Evolutionary conservation across 176 grass and related monocot species (phyloP).

Genomic region (Oryza longistaminata): DNA sequence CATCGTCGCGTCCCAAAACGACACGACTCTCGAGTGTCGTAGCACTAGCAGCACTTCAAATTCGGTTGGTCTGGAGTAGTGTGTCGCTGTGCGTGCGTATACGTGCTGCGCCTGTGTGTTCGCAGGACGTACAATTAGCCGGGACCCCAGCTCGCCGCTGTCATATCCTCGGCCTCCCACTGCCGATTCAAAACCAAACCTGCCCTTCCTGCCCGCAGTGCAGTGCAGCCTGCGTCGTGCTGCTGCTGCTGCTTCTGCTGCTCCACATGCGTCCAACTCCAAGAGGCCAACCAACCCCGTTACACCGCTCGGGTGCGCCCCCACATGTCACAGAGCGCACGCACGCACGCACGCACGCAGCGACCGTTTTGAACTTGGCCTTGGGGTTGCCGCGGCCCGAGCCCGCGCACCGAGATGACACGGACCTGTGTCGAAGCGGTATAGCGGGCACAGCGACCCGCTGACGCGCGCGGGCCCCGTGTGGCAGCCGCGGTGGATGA

Average conservation of each 20-base stretch:
- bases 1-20: neutral
- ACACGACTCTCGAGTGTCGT: neutral
- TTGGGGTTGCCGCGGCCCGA: neutral
- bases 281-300: neutral
- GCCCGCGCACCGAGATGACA: conserved; percentile 40
- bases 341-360: neutral
- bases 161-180: neutral
- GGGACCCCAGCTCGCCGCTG: conserved; percentile 13
- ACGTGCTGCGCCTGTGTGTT: neutral
- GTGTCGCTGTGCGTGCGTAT: neutral
- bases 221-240: neutral
- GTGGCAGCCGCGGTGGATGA: neutral
- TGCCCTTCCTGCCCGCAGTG: neutral
- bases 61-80: neutral
- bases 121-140: conserved; percentile 31
- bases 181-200: conserved; percentile 39
- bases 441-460: too few species aligned
- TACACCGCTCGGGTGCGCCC: neutral
- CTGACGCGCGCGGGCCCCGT: neutral
- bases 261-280: conserved; percentile 30
- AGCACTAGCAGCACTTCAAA: conserved; percentile 20
- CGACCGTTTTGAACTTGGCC: conserved; percentile 36
- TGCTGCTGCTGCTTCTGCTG: neutral
- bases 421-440: conserved; percentile 7
- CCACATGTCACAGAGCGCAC: conserved; percentile 19